phyloP scores from a whole-genome alignment of 495 filamentous ascomycete genomes.

The Neurospora sp. region DNA sequence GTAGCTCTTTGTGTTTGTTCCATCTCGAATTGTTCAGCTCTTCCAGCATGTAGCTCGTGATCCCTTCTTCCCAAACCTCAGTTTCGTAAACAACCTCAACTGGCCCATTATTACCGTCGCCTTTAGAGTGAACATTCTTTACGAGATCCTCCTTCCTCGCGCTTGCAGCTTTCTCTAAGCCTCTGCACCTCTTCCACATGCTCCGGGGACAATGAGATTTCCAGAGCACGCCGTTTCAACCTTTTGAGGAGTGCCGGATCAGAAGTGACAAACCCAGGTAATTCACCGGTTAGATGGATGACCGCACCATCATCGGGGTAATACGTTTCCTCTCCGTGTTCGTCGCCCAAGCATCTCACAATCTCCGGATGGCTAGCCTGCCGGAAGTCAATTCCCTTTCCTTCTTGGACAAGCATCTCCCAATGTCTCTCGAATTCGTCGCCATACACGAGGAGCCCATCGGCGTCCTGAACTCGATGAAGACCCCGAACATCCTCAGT shows the following conservation, averaged over 20 bases:
- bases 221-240: neutral
- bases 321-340: neutral
- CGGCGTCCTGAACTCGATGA: neutral
- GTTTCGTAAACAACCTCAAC: no score
- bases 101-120: neutral
- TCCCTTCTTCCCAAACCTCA: neutral
- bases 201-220: neutral
- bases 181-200: neutral
- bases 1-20: neutral
- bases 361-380: neutral
- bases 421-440: neutral
- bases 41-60: neutral
- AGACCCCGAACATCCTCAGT: neutral
- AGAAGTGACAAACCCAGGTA: neutral
- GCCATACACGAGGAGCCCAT: neutral
- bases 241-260: neutral
- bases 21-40: neutral
- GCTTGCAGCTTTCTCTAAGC: neutral
- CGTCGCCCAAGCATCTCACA: neutral
- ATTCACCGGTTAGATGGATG: neutral
- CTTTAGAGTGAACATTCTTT: neutral
- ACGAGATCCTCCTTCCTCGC: neutral
- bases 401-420: neutral
- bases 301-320: neutral
- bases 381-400: neutral